These are phyloP conservation scores for Diplotaxis tenuifolia DNA, from an alignment of 345 rosid genomes.

Conservation along the genomic window DNA sequence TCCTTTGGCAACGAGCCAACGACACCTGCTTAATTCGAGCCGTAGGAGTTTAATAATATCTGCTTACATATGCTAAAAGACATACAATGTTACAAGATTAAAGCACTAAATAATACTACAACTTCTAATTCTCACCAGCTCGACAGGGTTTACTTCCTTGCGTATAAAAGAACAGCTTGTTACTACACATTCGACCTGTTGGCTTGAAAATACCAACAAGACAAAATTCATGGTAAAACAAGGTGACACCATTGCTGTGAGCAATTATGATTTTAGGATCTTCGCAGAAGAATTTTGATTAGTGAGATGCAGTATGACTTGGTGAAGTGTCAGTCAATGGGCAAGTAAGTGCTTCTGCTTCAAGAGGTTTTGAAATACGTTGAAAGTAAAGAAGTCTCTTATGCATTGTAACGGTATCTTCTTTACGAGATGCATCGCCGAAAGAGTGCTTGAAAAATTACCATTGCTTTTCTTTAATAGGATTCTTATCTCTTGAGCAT, in stretches of 20 bases:
- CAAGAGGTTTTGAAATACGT: neutral
- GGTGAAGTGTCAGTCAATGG: neutral
- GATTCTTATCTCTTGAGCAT: conserved; percentile 2
- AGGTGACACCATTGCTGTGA: neutral
- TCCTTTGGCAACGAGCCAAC: neutral
- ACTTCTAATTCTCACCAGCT: neutral
- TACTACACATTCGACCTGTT: neutral
- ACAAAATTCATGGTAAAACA: neutral
- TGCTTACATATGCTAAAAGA: neutral
- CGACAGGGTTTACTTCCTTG: neutral
- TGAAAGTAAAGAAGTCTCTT: neutral
- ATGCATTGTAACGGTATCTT: neutral
- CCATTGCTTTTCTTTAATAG: neutral
- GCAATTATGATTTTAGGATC: neutral
- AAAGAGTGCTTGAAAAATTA: neutral
- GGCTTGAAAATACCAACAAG: neutral
- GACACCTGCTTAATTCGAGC: neutral
- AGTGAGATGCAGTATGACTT: neutral
- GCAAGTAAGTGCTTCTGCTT: neutral
- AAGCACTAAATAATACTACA: neutral
- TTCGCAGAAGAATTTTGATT: neutral
- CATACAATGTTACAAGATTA: neutral
- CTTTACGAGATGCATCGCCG: neutral
- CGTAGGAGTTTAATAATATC: too few relatives aligned
- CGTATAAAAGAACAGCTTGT: neutral